Base-by-base conservation (phyloP, 2,329 filamentous ascomycete genomes). In the Diaporthe sp. region DNA sequence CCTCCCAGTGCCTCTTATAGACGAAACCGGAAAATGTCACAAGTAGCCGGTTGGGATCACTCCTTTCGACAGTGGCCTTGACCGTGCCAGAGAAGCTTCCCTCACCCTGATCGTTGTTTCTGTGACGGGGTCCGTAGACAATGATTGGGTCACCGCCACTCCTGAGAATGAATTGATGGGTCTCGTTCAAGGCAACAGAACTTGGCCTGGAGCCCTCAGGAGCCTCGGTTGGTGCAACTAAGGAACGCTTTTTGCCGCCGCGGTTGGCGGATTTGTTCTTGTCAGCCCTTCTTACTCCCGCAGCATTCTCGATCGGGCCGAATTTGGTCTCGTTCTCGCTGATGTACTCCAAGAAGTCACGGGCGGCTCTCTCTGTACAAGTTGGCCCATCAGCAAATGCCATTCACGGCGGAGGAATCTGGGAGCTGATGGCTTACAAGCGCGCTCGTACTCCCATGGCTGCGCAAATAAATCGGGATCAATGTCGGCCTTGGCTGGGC, bases 381-480 rank as follows among this genome's bases (percentile, higher is more conserved):
- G 3, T 37, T 4, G 9, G 1, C 27, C 19, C 30, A 22, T 35
- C 9, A 68, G 32, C 22, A 8, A 8, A 3, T 13, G 1, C 9
- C 25, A 17, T 6, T 22, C 4, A 22, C 30, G 8, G 13, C 5
- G 12, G n/a, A 22, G 17, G 17, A 30, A 19, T 9, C 15, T 19
- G 3, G 13, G 30, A 25, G 9, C 8, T 15, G 15, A 17, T 30
- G 22, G 27, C 63, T 68, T 19, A 68, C 63, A 75, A 17, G 74
- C 74, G 13, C 74, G 74, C 59, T 69, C 53, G n/a, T 75, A 75
- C 30, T 74, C 72, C 72, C 72, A 75, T 4, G 72, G 61, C 47
- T 72, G 74, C n/a, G 74, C 74, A 37, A 71, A 61, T 25, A 63
- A 50, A 37, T 74, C 72, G 7, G 53, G 68, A 65, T 71, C 72